Conservation (phyloP, 495 filamentous ascomycete genomes). For the Aspergillus bridgeri region DNA sequence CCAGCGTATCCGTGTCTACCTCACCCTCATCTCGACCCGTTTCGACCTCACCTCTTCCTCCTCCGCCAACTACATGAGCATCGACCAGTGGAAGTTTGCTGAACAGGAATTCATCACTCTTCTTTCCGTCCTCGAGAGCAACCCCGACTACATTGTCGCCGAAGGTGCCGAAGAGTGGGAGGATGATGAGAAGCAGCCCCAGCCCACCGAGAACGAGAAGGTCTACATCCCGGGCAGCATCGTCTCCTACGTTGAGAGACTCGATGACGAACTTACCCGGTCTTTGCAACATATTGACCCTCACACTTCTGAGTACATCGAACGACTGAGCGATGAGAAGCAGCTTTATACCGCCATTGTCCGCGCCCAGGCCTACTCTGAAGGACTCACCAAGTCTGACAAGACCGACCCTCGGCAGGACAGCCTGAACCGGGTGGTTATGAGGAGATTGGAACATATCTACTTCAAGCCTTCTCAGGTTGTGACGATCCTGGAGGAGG, state of each 20-base stretch:
- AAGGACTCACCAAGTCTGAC: slow-evolving; percentile 66
- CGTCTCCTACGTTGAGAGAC: slow-evolving; percentile 88
- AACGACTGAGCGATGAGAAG: slow-evolving; percentile 85
- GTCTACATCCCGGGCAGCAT: slow-evolving; percentile 89
- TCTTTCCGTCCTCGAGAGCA: slow-evolving; percentile 73
- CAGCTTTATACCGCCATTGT: slow-evolving; percentile 90
- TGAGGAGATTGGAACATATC: slow-evolving; percentile 91
- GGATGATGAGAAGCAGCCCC: slow-evolving; percentile 90
- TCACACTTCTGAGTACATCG: slow-evolving; percentile 98
- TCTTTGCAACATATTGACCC: slow-evolving; percentile 96
- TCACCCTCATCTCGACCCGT: slow-evolving; percentile 87
- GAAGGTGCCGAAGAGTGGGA: slow-evolving; percentile 98
- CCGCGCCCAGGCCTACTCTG: slow-evolving; percentile 80
- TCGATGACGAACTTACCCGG: slow-evolving; percentile 96
- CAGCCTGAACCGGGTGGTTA: slow-evolving; percentile 82
- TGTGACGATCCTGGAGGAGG: slow-evolving; percentile 86
- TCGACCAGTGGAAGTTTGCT: slow-evolving; percentile 95
- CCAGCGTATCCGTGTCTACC: slow-evolving; percentile 88
- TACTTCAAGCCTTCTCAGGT: slow-evolving; percentile 99
- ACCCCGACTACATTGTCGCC: slow-evolving; percentile 74
- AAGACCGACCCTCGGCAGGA: slow-evolving; percentile 76
- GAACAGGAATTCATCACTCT: slow-evolving; percentile 78
- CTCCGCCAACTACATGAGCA: slow-evolving; percentile 78
- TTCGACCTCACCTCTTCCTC: slow-evolving; percentile 87
- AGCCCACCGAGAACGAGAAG: slow-evolving; percentile 64